Evolutionary conservation across 73 alveolate species (phyloP), one percentile per base, ranked within the genome.

Genomic region (Effrenium voratum): DNA sequence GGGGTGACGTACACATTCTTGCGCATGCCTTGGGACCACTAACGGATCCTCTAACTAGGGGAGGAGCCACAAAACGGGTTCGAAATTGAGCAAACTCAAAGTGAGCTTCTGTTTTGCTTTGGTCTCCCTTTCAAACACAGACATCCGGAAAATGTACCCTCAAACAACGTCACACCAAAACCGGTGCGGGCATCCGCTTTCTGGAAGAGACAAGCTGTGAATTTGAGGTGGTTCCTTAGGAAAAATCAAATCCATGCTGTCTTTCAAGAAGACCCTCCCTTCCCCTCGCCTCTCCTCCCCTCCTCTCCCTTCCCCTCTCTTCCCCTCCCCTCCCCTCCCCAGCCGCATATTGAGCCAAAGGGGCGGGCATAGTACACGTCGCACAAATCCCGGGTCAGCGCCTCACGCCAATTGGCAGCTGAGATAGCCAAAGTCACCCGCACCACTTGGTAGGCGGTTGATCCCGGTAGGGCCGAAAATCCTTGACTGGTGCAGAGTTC

Each of bases 1-100:
- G 99, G 99, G 34, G 99, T 99, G 92, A 99, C 99, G 99, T 99
- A 99, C 84, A 99, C 99, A 96, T 99, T 99, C 94, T 99, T 99
- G 99, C 99, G 99, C 99, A 99, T 99, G 99, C 99, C 99, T 98
- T 99, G 99, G 99, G 66, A 45, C 50, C 68, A 52, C n/a, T n/a
- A n/a, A n/a, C n/a, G n/a, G n/a, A n/a, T n/a, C n/a, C n/a, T n/a
- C n/a, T n/a, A n/a, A n/a, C n/a, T n/a, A n/a, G n/a, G n/a, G n/a
- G n/a, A n/a, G n/a, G n/a, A n/a, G n/a, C n/a, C n/a, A n/a, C n/a
- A n/a, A n/a, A n/a, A n/a, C n/a, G n/a, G n/a, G n/a, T n/a, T n/a
- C n/a, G n/a, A n/a, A n/a, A n/a, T n/a, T n/a, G n/a, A n/a, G n/a
- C n/a, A n/a, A n/a, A n/a, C n/a, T n/a, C n/a, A n/a, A n/a, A n/a